Conservation (phyloP, 2,329 filamentous ascomycete species). For the Fusarium multiceps region DNA sequence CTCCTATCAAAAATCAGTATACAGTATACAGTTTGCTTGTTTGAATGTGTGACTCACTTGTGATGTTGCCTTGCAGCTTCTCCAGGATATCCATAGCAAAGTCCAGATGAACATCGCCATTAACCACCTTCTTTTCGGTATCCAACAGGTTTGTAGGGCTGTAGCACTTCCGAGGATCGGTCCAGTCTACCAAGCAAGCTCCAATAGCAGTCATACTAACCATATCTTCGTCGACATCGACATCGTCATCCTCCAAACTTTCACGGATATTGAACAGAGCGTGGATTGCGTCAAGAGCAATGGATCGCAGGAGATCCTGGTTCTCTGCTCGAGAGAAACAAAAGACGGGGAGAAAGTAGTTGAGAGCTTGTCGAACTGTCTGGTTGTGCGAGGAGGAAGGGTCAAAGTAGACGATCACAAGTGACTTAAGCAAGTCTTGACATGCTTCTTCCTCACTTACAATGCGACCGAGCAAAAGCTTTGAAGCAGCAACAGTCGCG, state of each 20-base stretch:
- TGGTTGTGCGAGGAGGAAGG: constrained; percentile 84
- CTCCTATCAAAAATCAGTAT: constrained; percentile 64
- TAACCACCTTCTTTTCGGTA: constrained; percentile 71
- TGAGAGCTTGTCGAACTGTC: constrained; percentile 84
- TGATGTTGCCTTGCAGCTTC: constrained; percentile 72
- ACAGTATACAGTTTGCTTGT: neutral
- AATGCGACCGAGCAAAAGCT: constrained; percentile 83
- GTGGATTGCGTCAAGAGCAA: constrained; percentile 80
- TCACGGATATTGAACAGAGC: constrained; percentile 79
- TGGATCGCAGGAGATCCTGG: constrained; percentile 80
- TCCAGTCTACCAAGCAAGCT: constrained; percentile 91
- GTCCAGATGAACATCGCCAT: constrained; percentile 82
- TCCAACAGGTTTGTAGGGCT: constrained; percentile 63
- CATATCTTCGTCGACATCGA: constrained; percentile 81
- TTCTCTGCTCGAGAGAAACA: constrained; percentile 87
- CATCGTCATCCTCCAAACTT: constrained; percentile 78
- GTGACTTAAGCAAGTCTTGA: constrained; percentile 82
- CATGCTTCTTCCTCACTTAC: constrained; percentile 76
- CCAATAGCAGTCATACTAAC: constrained; percentile 82
- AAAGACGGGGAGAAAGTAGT: constrained; percentile 95
- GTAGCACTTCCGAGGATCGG: constrained; percentile 85
- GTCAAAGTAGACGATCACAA: constrained; percentile 90
- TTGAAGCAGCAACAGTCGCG: constrained; percentile 83
- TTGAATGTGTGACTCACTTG: constrained; percentile 65
- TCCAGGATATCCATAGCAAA: constrained; percentile 83